Conservation (phyloP, 2,329 filamentous ascomycete species). For the Elsinoe perseae region DNA sequence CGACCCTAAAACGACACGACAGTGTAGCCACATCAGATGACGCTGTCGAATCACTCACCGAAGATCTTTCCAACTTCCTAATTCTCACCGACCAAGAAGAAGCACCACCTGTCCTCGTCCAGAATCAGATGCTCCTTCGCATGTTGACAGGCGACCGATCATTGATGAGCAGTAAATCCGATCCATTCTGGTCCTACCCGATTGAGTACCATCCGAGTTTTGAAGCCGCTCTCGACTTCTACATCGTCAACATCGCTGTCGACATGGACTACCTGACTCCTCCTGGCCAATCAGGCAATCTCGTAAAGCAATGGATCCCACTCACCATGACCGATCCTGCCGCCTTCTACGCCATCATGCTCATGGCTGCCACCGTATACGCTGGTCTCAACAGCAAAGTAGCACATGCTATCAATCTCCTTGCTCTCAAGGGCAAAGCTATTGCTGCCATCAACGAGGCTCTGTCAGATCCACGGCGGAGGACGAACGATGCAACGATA, state of each 20-base stretch:
- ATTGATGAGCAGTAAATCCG: not conserved
- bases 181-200: constrained; percentile 14
- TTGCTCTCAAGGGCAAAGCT: not conserved
- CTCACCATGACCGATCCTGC: constrained; percentile 11
- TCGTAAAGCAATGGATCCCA: constrained; percentile 6
- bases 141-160: not conserved
- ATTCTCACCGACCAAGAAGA: not conserved
- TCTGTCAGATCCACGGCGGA: not conserved
- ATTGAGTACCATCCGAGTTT: not conserved
- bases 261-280: constrained; percentile 6
- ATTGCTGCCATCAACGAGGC: constrained; percentile 12
- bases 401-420: not conserved
- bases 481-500: constrained; percentile 36
- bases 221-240: not conserved
- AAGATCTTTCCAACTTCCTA: not conserved
- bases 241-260: constrained; percentile 13
- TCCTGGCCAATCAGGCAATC: not conserved
- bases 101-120: not conserved
- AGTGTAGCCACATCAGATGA: not conserved
- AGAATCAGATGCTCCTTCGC: not conserved
- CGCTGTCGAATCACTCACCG: not conserved
- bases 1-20: not conserved
- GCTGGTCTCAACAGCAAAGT: not conserved
- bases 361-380: constrained; percentile 6
- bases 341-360: constrained; percentile 10